Evolutionary conservation across 139 green algal genomes (phyloP).

Genomic region (Yamagishiella unicocca): DNA sequence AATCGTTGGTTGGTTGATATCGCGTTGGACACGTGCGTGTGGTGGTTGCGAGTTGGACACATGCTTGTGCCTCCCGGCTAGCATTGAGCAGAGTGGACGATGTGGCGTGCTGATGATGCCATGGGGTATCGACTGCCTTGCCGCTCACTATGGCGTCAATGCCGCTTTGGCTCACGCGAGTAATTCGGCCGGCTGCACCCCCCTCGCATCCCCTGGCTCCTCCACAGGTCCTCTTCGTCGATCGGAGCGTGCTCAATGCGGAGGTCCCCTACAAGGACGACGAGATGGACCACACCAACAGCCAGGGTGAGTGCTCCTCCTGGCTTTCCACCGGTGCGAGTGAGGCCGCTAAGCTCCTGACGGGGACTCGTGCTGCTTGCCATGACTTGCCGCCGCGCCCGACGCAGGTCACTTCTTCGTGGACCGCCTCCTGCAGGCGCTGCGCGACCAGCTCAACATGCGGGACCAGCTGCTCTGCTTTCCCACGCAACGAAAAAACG

Average conservation of each 20-base stretch:
- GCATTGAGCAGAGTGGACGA: too few relatives aligned
- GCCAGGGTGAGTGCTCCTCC: not conserved
- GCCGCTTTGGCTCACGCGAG: too few relatives aligned
- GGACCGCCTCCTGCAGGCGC: not conserved
- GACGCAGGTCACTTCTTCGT: conserved; percentile 5
- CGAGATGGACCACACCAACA: not conserved
- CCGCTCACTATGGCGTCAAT: too few relatives aligned
- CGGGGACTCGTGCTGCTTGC: not conserved
- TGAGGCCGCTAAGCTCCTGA: not conserved
- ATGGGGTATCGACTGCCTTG: too few relatives aligned
- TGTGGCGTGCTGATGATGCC: too few relatives aligned
- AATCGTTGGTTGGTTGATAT: too few relatives aligned
- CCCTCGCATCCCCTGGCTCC: too few relatives aligned
- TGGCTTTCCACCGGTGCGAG: not conserved
- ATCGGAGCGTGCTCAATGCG: not conserved
- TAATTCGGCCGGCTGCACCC: too few relatives aligned
- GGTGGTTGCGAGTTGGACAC: too few relatives aligned
- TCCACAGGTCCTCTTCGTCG: not conserved
- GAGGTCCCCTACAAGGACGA: conserved; percentile 9
- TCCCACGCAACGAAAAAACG: not conserved
- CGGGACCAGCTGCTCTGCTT: conserved; percentile 15
- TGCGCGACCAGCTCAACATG: not conserved
- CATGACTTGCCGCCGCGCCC: too few relatives aligned
- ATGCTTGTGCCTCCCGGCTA: too few relatives aligned
- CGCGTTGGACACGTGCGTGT: too few relatives aligned